Evolutionary conservation across 139 green algal species (phyloP), one percentile per base, ranked within the genome.

Genomic region (Desmodesmus armatus): DNA sequence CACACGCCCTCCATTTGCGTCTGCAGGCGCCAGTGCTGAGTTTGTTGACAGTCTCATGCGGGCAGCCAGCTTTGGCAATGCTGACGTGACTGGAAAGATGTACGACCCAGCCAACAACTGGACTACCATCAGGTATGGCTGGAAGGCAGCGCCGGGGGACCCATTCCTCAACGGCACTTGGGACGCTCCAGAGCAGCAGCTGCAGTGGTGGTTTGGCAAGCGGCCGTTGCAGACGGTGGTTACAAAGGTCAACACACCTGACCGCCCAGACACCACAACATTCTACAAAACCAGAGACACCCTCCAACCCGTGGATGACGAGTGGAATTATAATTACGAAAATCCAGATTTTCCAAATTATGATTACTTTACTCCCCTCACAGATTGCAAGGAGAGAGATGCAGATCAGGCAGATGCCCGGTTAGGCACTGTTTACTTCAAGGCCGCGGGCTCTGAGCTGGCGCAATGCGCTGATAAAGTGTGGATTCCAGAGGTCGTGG

Each of bases 121-220:
- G 31, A 27, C 25, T 9, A 82, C 53, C 11, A 7, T 49, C 35
- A 39, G 19, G 6, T 71, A 70, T 35, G 27, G 39, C 15, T 82
- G 75, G 75, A 29, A 4, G 6, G n/a, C n/a, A n/a, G n/a, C n/a
- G n/a, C n/a, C n/a, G n/a, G n/a, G n/a, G n/a, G n/a, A n/a, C n/a
- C n/a, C n/a, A n/a, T n/a, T n/a, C n/a, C n/a, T n/a, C n/a, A 70
- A 35, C 9, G 53, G 53, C 2, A 44, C 4, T 15, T 82, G 75
- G 75, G 35, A 35, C n/a, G 75, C 75, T 3, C 75, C 75, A 39
- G 33, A 44, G 4, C 33, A 82, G 39, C 75, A 82, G 35, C 25
- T 71, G 53, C 75, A 82, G 35, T 82, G 75, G 75, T 82, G 75
- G 75, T 31, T 71, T 33, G 75, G 75, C 35, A 69, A 53, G 35